Conservation (phyloP, 2,329 filamentous ascomycete genomes). For the Annulohypoxylon truncatum region DNA sequence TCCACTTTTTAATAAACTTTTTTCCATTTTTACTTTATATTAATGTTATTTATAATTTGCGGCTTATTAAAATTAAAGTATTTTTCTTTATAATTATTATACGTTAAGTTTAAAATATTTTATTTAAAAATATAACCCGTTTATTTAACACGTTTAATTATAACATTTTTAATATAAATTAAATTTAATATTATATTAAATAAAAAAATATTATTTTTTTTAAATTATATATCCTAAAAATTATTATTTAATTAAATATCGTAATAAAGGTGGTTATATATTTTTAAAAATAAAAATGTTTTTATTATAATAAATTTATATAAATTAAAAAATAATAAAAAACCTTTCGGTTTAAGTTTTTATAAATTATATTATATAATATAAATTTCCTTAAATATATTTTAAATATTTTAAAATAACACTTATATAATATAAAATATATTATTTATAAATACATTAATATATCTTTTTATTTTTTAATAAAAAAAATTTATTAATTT, state of each 20-base stretch:
- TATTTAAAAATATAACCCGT: neutral
- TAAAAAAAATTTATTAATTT: neutral
- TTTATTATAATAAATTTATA: neutral
- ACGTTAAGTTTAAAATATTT: neutral
- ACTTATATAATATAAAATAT: neutral
- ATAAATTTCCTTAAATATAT: neutral
- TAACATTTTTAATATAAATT: neutral
- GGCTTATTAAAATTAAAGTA: neutral
- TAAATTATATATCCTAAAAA: neutral
- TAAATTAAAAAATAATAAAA: neutral
- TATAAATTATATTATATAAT: neutral
- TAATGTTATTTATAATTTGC: neutral
- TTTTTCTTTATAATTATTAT: neutral
- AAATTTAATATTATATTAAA: neutral
- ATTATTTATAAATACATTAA: constrained; percentile 1
- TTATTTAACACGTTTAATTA: neutral
- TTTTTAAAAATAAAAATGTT: neutral
- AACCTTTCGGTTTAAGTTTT: neutral
- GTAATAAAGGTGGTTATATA: neutral
- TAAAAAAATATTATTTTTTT: neutral
- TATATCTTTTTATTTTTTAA: neutral
- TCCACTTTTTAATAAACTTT: neutral
- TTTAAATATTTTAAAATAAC: neutral
- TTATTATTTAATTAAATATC: neutral
- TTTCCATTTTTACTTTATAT: neutral